phyloP scores from a whole-genome alignment of 768 basidiomycete species.

The Amanita phalloides region DNA sequence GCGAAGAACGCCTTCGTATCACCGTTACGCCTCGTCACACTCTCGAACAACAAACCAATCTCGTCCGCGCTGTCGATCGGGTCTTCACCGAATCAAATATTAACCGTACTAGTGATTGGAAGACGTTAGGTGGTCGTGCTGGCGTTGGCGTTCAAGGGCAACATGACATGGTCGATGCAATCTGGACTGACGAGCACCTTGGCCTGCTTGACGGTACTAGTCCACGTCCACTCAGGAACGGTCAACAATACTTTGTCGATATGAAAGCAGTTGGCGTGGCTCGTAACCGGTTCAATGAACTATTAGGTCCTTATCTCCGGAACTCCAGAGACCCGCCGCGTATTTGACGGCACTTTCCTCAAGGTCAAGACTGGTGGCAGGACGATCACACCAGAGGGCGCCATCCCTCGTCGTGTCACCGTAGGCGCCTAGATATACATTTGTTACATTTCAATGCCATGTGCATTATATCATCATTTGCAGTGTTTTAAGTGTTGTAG shows the following conservation, averaged over 20 bases:
- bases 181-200: slow-evolving; percentile 88
- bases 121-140: slow-evolving; percentile 74
- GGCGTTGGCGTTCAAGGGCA: slow-evolving; percentile 62
- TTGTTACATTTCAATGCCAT: background rate
- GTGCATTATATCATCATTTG: background rate
- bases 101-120: slow-evolving; percentile 82
- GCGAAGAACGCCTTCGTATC: slow-evolving; percentile 92
- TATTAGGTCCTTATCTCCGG: slow-evolving; percentile 47
- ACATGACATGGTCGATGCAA: slow-evolving; percentile 43
- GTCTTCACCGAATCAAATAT: slow-evolving; percentile 82
- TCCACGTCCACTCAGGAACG: slow-evolving; percentile 54
- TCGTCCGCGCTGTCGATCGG: slow-evolving; percentile 68
- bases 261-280: slow-evolving; percentile 41
- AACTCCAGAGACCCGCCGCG: slow-evolving; percentile 12
- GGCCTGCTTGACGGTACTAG: slow-evolving; percentile 62
- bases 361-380: slow-evolving; percentile 14
- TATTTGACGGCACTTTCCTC: slow-evolving; percentile 12
- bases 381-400: background rate
- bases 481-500: background rate
- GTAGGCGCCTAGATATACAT: slow-evolving; percentile 12
- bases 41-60: slow-evolving; percentile 71
- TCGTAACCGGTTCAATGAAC: slow-evolving; percentile 49
- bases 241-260: slow-evolving; percentile 47
- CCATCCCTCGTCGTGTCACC: slow-evolving; percentile 5
- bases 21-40: slow-evolving; percentile 98